Conservation (phyloP, 352 stramenopile genomes). For the Halophytophthora batemanensis region DNA sequence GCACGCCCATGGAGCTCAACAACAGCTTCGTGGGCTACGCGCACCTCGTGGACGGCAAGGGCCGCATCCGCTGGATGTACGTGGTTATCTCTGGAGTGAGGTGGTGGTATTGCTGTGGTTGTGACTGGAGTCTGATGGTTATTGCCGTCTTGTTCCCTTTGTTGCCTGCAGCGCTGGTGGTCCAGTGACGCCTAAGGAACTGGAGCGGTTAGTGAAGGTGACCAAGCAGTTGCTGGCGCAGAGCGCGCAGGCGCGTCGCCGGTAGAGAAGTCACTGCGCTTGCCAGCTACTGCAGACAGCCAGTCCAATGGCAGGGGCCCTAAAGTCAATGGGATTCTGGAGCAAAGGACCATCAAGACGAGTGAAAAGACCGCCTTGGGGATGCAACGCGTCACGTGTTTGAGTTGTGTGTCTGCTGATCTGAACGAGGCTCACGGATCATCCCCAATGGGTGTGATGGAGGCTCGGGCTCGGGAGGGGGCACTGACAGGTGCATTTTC, state of each 20-base stretch:
- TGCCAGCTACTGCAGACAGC: no score
- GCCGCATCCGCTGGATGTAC: slow-evolving; percentile 85
- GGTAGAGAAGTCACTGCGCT: slow-evolving; percentile 3
- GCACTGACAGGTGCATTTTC: slow-evolving; percentile 3
- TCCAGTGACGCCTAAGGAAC: slow-evolving; percentile 56
- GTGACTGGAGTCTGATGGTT: background rate
- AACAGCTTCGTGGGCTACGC: slow-evolving; percentile 88
- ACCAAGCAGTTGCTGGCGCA: slow-evolving; percentile 61
- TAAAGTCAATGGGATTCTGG: no score
- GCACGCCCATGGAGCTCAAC: slow-evolving; percentile 72
- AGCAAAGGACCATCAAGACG: no score
- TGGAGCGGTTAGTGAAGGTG: slow-evolving; percentile 54
- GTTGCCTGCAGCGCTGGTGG: slow-evolving; percentile 51
- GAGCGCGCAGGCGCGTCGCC: slow-evolving; percentile 24
- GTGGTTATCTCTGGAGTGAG: slow-evolving; percentile 10
- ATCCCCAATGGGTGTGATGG: slow-evolving; percentile 37
- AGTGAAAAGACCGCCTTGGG: no score
- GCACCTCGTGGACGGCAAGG: slow-evolving; percentile 76
- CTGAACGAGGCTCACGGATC: slow-evolving; percentile 4
- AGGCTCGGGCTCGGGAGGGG: slow-evolving; percentile 26
- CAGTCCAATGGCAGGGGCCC: no score
- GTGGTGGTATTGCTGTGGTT: slow-evolving; percentile 9
- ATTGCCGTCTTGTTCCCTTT: background rate
- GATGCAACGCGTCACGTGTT: no score
- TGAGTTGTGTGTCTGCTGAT: no score